These are phyloP conservation scores for Dactylonectria macrodidyma DNA, from an alignment of 2,329 filamentous ascomycete genomes.

Conservation along the genomic window DNA sequence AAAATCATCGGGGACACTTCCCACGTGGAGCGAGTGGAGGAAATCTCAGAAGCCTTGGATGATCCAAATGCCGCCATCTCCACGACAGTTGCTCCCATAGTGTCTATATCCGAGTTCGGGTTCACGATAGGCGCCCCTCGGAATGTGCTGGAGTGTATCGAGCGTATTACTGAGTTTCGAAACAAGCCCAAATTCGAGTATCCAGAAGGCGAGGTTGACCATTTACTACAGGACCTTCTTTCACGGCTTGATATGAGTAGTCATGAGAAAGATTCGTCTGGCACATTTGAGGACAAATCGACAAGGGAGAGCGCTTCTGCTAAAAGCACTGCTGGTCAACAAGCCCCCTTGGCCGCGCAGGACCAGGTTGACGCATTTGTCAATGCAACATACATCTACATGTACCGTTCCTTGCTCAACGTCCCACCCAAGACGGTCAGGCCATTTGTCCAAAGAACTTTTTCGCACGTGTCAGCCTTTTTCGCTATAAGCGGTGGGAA, in stretches of 20 bases:
- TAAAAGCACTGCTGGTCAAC: neutral
- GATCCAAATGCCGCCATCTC: neutral
- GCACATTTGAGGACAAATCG: neutral
- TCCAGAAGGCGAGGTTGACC: neutral
- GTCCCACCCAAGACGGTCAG: constrained; percentile 1
- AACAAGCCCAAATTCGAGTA: neutral
- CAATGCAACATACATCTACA: constrained; percentile 19
- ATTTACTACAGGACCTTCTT: neutral
- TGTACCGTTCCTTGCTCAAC: constrained; percentile 14
- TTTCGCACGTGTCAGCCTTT: constrained; percentile 9
- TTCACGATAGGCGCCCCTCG: constrained; percentile 21
- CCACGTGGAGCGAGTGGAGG: neutral
- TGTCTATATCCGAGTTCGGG: constrained; percentile 9
- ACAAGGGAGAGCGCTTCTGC: too few species aligned
- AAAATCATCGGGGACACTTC: constrained; percentile 17
- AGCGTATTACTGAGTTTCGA: constrained; percentile 8
- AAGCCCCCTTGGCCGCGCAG: neutral
- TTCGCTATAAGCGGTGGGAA: constrained; percentile 12
- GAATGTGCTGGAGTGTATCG: constrained; percentile 16
- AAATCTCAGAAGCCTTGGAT: neutral
- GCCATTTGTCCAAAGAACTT: constrained; percentile 3
- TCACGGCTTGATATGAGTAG: neutral
- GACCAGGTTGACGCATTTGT: constrained; percentile 10
- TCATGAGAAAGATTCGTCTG: neutral
- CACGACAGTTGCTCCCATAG: neutral